These are phyloP conservation scores for Babesia sp. DNA, from an alignment of 169 alveolate species.

Conservation along the genomic window DNA sequence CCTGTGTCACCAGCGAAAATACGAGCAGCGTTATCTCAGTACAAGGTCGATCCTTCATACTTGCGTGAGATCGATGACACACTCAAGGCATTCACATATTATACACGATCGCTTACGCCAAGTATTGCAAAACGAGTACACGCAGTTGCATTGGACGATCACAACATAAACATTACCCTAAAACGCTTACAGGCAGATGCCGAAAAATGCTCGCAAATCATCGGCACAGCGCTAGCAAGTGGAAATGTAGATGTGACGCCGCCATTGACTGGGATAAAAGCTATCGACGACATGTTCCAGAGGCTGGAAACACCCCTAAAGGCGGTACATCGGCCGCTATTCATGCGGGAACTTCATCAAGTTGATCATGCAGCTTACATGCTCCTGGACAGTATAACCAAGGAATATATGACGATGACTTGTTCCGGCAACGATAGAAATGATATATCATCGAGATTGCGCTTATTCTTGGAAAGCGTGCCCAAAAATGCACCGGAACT, in stretches of 20 bases:
- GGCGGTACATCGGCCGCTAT: not conserved
- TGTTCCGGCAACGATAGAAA: not conserved
- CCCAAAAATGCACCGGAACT: not conserved
- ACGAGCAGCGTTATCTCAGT: not conserved
- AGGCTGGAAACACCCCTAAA: constrained; percentile 1
- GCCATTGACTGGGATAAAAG: constrained; percentile 16
- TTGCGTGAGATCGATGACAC: not conserved
- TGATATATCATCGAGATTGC: not conserved
- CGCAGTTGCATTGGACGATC: constrained; percentile 5
- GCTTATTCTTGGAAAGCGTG: not conserved
- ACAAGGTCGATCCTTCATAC: not conserved
- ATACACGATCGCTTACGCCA: constrained; percentile 12
- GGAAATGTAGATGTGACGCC: not conserved
- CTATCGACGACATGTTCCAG: constrained; percentile 21
- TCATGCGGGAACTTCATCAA: constrained; percentile 13
- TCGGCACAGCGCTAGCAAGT: not conserved
- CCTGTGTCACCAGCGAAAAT: constrained; percentile 9
- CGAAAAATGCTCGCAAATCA: constrained; percentile 16
- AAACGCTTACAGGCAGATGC: not conserved
- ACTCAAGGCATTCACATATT: constrained; percentile 21
- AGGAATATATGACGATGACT: constrained; percentile 2
- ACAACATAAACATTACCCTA: not conserved
- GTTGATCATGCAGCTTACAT: constrained; percentile 44
- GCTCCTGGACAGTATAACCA: constrained; percentile 26
- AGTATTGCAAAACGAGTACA: not conserved